Percentiles rank a stretch among this genome's conserved stretches.
Evolutionary conservation across 139 green algal genomes (phyloP).

Genomic region (Tetraselmis chui): DNA sequence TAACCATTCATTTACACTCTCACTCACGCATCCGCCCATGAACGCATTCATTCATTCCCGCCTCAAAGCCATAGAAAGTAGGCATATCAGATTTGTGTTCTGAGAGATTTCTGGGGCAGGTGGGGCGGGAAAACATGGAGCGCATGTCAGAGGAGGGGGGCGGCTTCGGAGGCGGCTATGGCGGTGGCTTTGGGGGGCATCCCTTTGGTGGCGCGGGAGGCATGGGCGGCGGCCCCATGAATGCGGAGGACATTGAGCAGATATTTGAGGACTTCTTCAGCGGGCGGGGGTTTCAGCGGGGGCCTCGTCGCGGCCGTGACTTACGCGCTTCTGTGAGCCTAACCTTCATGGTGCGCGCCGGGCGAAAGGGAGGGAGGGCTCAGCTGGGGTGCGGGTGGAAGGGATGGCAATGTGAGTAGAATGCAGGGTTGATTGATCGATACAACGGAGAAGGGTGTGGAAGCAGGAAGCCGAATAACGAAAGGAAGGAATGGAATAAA

Average conservation of each 20-base stretch:
- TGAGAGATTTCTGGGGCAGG: too few species aligned
- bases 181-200: not conserved
- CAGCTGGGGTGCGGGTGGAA: not conserved
- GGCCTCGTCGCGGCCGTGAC: slow-evolving; percentile 16
- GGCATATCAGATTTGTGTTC: too few species aligned
- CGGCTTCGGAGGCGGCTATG: not conserved
- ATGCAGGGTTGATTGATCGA: slow-evolving; percentile 28
- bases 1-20: too few species aligned
- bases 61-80: too few species aligned
- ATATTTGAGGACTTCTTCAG: slow-evolving; percentile 38
- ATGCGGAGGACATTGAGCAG: slow-evolving; percentile 35
- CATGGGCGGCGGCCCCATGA: slow-evolving; percentile 16
- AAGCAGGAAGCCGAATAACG: too few species aligned
- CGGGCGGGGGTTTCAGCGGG: slow-evolving; percentile 20
- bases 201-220: slow-evolving; percentile 7
- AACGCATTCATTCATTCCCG: too few species aligned
- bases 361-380: not conserved
- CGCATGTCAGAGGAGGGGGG: slow-evolving; percentile 45
- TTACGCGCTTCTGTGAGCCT: slow-evolving; percentile 17
- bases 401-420: slow-evolving; percentile 16
- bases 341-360: slow-evolving; percentile 29
- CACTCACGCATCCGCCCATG: too few species aligned
- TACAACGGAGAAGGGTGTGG: too few species aligned
- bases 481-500: too few species aligned
- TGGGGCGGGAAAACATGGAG: slow-evolving; percentile 57